Evolutionary conservation across 768 basidiomycete species (phyloP).

Genomic region (Crassisporium funariophilum): DNA sequence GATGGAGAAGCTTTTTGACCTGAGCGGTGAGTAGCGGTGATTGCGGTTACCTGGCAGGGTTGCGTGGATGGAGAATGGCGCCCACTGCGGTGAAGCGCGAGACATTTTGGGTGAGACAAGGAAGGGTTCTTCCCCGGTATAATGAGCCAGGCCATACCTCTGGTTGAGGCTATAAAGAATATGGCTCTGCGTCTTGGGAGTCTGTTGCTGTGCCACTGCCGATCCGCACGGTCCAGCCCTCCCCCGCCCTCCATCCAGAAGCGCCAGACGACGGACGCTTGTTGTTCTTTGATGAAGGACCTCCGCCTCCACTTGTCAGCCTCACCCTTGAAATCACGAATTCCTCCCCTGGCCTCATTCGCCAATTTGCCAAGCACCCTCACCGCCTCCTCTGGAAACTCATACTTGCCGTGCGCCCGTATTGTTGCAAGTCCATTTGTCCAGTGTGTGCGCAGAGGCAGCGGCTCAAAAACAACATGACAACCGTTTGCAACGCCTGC

Average conservation of each 20-base stretch:
- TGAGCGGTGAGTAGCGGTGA: background rate
- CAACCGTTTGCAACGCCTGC: conserved; percentile 85
- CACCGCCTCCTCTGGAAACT: conserved; percentile 35
- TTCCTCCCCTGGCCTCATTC: conserved; percentile 63
- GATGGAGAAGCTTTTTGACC: background rate
- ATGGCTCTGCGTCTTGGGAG: conserved; percentile 90
- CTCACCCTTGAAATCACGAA: conserved; percentile 87
- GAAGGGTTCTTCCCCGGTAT: conserved; percentile 80
- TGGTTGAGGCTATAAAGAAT: conserved; percentile 87
- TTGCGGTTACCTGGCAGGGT: conserved; percentile 41
- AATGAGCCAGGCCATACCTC: conserved; percentile 78
- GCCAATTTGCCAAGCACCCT: conserved; percentile 58
- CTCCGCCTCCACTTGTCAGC: conserved; percentile 80
- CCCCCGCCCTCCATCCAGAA: conserved; percentile 66
- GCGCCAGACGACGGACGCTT: conserved; percentile 82
- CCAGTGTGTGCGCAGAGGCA: conserved; percentile 74
- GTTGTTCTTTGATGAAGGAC: conserved; percentile 81
- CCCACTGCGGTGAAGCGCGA: conserved; percentile 84
- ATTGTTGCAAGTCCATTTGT: conserved; percentile 39
- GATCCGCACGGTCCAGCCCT: conserved; percentile 57
- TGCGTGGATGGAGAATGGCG: conserved; percentile 72
- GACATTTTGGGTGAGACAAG: conserved; percentile 82
- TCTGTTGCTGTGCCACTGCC: conserved; percentile 83
- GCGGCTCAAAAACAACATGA: conserved; percentile 75
- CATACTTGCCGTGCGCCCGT: conserved; percentile 5